These are phyloP conservation scores for Didymellaceae sp. DNA, from an alignment of 2,329 filamentous ascomycete species.

Conservation along the genomic window DNA sequence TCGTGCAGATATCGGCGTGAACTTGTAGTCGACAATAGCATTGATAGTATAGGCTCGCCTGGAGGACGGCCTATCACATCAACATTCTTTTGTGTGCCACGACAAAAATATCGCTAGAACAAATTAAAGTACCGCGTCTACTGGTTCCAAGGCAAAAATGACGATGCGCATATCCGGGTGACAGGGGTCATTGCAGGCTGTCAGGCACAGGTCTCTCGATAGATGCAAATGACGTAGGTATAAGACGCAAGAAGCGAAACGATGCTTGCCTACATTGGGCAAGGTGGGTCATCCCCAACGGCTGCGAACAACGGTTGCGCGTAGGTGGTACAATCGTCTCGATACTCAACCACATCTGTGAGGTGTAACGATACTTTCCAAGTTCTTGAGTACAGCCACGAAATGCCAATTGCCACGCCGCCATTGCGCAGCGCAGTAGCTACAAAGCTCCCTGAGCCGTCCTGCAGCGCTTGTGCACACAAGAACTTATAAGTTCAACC, in stretches of 20 bases:
- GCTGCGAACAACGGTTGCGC: slow-evolving; percentile 6
- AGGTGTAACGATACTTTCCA: too few species aligned
- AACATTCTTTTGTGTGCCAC: background rate
- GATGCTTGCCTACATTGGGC: background rate
- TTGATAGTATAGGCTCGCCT: background rate
- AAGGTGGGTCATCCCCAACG: background rate
- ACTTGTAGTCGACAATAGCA: background rate
- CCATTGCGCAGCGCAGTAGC: too few species aligned
- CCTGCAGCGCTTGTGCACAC: background rate
- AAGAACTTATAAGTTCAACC: slow-evolving; percentile 26
- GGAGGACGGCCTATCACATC: background rate
- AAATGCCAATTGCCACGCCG: too few species aligned
- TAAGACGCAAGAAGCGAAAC: slow-evolving; percentile 1
- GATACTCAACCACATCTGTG: too few species aligned
- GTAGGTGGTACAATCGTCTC: background rate
- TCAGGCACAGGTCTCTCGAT: slow-evolving; percentile 7
- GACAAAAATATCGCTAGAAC: background rate
- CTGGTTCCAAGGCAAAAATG: slow-evolving; percentile 2
- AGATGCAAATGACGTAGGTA: slow-evolving; percentile 4
- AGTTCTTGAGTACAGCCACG: too few species aligned
- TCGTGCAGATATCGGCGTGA: background rate
- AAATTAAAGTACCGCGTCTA: background rate
- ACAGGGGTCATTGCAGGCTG: slow-evolving; percentile 8
- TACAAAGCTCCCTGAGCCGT: too few species aligned
- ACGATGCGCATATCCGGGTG: slow-evolving; percentile 1